Conservation (phyloP, 2,329 filamentous ascomycete genomes). For the Lithohypha guttulata region DNA sequence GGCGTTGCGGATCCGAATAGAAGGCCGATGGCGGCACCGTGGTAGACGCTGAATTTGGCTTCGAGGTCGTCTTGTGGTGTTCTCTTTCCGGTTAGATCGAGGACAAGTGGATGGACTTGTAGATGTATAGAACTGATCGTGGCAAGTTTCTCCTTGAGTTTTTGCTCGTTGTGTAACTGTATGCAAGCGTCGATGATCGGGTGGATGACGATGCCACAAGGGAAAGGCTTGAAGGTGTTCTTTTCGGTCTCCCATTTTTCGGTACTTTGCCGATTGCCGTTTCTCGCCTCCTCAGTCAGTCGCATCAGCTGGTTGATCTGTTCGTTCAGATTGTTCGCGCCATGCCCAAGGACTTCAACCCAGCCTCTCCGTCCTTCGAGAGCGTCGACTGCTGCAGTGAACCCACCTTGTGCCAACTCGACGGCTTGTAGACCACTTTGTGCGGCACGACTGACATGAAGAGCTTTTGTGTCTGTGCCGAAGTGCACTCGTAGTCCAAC, state of each 20-base stretch:
- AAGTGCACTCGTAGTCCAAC: constrained; percentile 46
- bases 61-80: constrained; percentile 40
- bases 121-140: constrained; percentile 33
- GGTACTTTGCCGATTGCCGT: background rate
- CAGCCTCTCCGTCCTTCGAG: constrained; percentile 45
- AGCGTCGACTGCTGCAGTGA: constrained; percentile 37
- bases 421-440: constrained; percentile 42
- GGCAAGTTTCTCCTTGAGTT: constrained; percentile 17
- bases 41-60: constrained; percentile 47
- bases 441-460: constrained; percentile 44
- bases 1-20: constrained; percentile 43
- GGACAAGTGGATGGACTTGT: constrained; percentile 41
- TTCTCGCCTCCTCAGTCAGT: constrained; percentile 2
- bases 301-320: constrained; percentile 29
- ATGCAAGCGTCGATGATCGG: constrained; percentile 44
- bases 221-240: constrained; percentile 48
- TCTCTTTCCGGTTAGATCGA: constrained; percentile 43
- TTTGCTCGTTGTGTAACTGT: constrained; percentile 33
- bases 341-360: constrained; percentile 40
- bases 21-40: constrained; percentile 42
- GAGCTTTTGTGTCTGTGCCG: constrained; percentile 45
- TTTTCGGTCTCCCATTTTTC: constrained; percentile 40
- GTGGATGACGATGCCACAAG: constrained; percentile 48
- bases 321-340: constrained; percentile 30
- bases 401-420: constrained; percentile 38